Conservation (phyloP, 2,329 filamentous ascomycete genomes). For the Sclerotinia subarctica region DNA sequence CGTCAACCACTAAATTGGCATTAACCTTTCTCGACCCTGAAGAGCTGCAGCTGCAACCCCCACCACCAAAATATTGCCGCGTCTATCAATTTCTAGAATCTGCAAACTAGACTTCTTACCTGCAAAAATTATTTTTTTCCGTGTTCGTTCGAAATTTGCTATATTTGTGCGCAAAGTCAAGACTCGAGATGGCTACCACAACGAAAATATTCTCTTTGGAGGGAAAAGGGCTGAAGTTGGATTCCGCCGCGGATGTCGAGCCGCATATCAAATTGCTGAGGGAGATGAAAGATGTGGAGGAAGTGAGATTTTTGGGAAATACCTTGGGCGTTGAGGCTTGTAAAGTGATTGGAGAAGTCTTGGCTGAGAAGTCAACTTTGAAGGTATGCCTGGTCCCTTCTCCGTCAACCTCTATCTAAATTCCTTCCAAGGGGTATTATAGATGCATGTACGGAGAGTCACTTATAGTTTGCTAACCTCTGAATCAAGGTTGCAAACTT, state of each 20-base stretch:
- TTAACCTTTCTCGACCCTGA: constrained; percentile 26
- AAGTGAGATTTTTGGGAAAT: constrained; percentile 85
- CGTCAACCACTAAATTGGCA: background rate
- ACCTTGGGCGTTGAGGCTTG: constrained; percentile 88
- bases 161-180: constrained; percentile 30
- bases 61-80: constrained; percentile 23
- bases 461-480: constrained; percentile 8
- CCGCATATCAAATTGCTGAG: constrained; percentile 74
- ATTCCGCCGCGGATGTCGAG: constrained; percentile 82
- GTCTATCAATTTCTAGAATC: constrained; percentile 16
- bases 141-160: constrained; percentile 32
- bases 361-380: constrained; percentile 80
- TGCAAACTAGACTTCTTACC: constrained; percentile 3
- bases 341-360: constrained; percentile 76
- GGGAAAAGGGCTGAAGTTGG: constrained; percentile 87
- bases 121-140: constrained; percentile 17
- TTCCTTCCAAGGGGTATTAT: background rate
- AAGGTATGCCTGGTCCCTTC: constrained; percentile 50
- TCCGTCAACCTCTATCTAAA: background rate
- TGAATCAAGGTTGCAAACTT: constrained; percentile 71
- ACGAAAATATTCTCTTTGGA: constrained; percentile 82
- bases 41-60: constrained; percentile 21
- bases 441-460: background rate
- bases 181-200: constrained; percentile 47
- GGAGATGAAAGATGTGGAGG: constrained; percentile 71